These are phyloP conservation scores for Neurospora africana DNA, from an alignment of 495 filamentous ascomycete genomes.

Conservation along the genomic window DNA sequence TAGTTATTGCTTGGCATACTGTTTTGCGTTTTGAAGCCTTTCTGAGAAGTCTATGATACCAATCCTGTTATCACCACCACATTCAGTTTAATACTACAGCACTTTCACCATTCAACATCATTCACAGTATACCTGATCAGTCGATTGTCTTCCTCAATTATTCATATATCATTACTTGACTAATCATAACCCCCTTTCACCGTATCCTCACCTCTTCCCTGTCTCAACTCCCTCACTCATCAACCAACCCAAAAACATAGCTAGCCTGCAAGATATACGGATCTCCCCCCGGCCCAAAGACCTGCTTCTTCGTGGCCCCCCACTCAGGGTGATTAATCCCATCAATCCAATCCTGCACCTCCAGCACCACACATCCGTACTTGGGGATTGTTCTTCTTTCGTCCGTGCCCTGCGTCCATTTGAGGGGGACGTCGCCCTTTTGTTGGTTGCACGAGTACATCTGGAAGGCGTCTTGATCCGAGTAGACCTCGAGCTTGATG, in stretches of 20 bases:
- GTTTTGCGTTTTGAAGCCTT: not conserved
- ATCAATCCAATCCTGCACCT: slow-evolving; percentile 67
- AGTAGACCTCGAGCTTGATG: slow-evolving; percentile 61
- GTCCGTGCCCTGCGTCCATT: slow-evolving; percentile 49
- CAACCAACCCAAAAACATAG: slow-evolving; percentile 23
- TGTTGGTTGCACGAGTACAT: slow-evolving; percentile 67
- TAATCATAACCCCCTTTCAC: not conserved
- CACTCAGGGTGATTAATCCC: slow-evolving; percentile 73
- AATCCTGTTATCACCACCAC: not conserved
- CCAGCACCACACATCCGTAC: slow-evolving; percentile 64
- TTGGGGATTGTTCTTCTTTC: slow-evolving; percentile 44
- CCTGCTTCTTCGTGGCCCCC: slow-evolving; percentile 52
- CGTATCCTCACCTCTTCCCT: not conserved
- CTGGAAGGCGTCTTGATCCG: slow-evolving; percentile 69
- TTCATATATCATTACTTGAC: not conserved
- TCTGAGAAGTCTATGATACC: not conserved
- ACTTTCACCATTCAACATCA: not conserved
- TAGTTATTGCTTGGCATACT: not conserved
- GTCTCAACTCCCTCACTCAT: not conserved
- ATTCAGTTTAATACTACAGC: not conserved
- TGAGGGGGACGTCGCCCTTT: slow-evolving; percentile 54
- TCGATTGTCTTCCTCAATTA: not conserved
- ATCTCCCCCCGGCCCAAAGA: slow-evolving; percentile 51
- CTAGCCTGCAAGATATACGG: slow-evolving; percentile 56
- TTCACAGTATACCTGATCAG: not conserved